A percentile compares a stretch with the other conserved stretches of the same genome.
Conservation (phyloP, 192 early-diverging fungal genomes). For the Umbelopsis sp. region DNA sequence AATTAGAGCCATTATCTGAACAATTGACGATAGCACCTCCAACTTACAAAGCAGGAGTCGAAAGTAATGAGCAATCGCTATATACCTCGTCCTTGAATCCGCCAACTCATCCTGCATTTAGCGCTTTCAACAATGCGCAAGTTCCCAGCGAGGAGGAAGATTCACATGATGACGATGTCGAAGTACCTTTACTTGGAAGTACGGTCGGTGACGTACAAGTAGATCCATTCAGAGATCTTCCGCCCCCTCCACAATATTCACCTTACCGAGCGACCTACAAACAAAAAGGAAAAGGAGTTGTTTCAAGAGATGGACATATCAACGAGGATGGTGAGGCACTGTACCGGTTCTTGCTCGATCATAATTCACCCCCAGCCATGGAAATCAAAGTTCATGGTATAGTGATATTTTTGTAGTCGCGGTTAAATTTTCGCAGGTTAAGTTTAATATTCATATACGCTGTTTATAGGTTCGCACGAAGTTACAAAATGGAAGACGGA, state of each 20-base stretch:
- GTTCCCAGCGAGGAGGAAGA: not conserved
- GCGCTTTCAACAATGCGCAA: not conserved
- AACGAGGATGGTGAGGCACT: conserved; percentile 40
- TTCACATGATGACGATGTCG: not conserved
- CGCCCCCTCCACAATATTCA: conserved; percentile 31
- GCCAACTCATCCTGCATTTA: not conserved
- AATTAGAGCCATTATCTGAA: not conserved
- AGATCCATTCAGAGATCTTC: not conserved
- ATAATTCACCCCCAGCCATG: conserved; percentile 33
- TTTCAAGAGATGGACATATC: conserved; percentile 37
- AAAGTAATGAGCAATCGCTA: not conserved
- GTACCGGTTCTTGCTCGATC: conserved; percentile 30
- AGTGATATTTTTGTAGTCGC: too few relatives aligned
- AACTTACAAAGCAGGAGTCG: not conserved
- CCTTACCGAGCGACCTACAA: conserved; percentile 31
- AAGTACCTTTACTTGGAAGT: not conserved
- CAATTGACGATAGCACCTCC: not conserved
- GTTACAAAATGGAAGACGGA: conserved; percentile 26
- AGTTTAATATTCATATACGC: not conserved
- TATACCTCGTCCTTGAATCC: not conserved
- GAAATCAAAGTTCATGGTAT: conserved; percentile 33
- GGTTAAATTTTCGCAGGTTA: not conserved
- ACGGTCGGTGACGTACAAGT: not conserved
- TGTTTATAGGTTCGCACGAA: conserved; percentile 33
- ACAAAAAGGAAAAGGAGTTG: conserved; percentile 17